These are phyloP conservation scores for Fraxinus sp. DNA, from an alignment of 305 asterid species.

Conservation along the genomic window DNA sequence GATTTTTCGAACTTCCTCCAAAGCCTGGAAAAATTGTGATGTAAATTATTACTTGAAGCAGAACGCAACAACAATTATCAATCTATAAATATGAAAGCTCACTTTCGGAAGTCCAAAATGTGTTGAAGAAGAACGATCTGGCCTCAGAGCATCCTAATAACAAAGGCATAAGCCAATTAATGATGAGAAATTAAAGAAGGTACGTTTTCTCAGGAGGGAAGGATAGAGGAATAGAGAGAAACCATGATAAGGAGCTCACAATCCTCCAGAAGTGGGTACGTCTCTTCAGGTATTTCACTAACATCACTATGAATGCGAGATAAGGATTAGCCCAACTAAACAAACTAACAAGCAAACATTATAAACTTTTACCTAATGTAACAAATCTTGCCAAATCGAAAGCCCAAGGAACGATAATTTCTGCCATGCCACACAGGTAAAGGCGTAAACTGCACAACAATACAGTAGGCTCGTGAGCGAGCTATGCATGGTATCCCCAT, in stretches of 20 bases:
- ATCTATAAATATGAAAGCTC: conserved; percentile 21
- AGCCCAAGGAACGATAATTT: conserved; percentile 85
- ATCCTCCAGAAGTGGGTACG: conserved; percentile 72
- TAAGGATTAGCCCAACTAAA: conserved; percentile 25
- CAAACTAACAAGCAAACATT: background rate
- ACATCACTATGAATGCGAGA: conserved; percentile 59
- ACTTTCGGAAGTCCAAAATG: conserved; percentile 96
- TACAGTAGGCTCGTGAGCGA: background rate
- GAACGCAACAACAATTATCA: background rate
- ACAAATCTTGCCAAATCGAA: conserved; percentile 85
- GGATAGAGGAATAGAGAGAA: conserved; percentile 24
- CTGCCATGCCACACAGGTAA: conserved; percentile 95
- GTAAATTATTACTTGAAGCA: conserved; percentile 10
- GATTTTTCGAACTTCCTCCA: conserved; percentile 87
- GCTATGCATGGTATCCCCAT: background rate
- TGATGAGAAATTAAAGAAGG: background rate
- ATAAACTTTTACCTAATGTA: conserved; percentile 65
- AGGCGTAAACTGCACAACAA: conserved; percentile 67
- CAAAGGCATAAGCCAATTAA: conserved; percentile 11
- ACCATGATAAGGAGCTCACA: conserved; percentile 76
- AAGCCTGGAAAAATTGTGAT: conserved; percentile 49
- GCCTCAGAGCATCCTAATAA: conserved; percentile 81
- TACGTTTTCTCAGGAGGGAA: background rate
- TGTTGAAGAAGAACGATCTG: conserved; percentile 90
- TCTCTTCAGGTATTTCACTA: conserved; percentile 79